Conservation (phyloP, 176 grass and related monocot genomes). For the Juncus effusus region DNA sequence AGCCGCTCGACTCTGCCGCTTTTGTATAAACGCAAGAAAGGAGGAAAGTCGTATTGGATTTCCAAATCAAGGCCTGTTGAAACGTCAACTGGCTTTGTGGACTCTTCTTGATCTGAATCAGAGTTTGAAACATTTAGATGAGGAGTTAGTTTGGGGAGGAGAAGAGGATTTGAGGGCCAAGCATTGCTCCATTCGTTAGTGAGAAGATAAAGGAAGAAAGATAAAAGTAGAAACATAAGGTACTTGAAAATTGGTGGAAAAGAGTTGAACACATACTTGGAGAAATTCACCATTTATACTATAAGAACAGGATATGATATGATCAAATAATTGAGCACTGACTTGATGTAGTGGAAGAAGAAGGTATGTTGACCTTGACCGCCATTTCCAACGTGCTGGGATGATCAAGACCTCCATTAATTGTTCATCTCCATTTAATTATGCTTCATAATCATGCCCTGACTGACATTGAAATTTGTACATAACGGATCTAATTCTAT, state of each 20-base stretch:
- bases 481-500: too few relatives aligned
- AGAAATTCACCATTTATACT: slow-evolving; percentile 4
- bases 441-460: too few relatives aligned
- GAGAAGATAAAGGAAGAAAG: not conserved
- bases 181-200: slow-evolving; percentile 20
- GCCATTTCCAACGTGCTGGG: slow-evolving; percentile 19
- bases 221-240: slow-evolving; percentile 8
- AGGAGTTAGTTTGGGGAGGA: not conserved
- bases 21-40: slow-evolving; percentile 57
- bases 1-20: slow-evolving; percentile 55
- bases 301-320: not conserved
- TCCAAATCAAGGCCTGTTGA: slow-evolving; percentile 44
- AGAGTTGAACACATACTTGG: slow-evolving; percentile 7
- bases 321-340: not conserved
- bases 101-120: slow-evolving; percentile 3
- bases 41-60: slow-evolving; percentile 51
- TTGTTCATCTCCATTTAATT: too few relatives aligned
- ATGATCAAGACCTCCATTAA: not conserved
- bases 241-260: slow-evolving; percentile 20
- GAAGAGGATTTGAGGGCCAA: not conserved
- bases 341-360: slow-evolving; percentile 2
- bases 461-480: too few relatives aligned
- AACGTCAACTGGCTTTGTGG: not conserved
- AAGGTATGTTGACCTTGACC: slow-evolving; percentile 14
- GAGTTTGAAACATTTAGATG: too few relatives aligned